Conservation (phyloP, 2,329 filamentous ascomycete species). For the Beauveria australis region DNA sequence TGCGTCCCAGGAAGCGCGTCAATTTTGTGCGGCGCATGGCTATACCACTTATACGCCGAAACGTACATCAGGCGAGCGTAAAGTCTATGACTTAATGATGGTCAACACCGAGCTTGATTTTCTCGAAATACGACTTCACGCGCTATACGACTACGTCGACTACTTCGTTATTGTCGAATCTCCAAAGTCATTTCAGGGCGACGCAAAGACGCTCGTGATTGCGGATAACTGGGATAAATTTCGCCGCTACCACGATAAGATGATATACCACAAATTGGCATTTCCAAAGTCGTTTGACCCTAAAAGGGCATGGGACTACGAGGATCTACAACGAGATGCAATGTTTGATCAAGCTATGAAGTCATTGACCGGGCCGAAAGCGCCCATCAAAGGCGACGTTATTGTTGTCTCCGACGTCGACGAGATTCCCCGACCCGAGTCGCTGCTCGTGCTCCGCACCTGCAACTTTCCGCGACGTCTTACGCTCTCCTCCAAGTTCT, state of each 20-base stretch:
- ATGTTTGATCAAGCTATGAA: slow-evolving; percentile 51
- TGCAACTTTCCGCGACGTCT: slow-evolving; percentile 45
- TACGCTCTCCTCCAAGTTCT: slow-evolving; percentile 43
- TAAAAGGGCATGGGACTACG: slow-evolving; percentile 37
- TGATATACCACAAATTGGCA: slow-evolving; percentile 49
- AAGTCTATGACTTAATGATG: slow-evolving; percentile 47
- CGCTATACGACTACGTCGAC: slow-evolving; percentile 50
- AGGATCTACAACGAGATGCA: slow-evolving; percentile 46
- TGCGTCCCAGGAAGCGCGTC: slow-evolving; percentile 20
- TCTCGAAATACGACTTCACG: slow-evolving; percentile 55
- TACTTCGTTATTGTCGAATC: slow-evolving; percentile 59
- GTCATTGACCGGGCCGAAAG: slow-evolving; percentile 30
- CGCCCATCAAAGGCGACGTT: slow-evolving; percentile 42
- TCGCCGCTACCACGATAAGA: slow-evolving; percentile 46
- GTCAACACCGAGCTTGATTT: slow-evolving; percentile 57
- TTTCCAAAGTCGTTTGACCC: slow-evolving; percentile 34
- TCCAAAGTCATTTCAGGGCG: slow-evolving; percentile 48
- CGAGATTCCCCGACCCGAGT: slow-evolving; percentile 47
- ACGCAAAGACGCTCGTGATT: slow-evolving; percentile 45
- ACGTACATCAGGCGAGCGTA: slow-evolving; percentile 20
- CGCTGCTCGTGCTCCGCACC: slow-evolving; percentile 38
- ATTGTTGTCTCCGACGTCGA: slow-evolving; percentile 53
- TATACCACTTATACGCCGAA: slow-evolving; percentile 22
- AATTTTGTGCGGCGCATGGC: slow-evolving; percentile 25
- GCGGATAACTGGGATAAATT: slow-evolving; percentile 45